A percentile compares a stretch with the other conserved stretches of the same genome.
Evolutionary conservation across 257 asterid genomes (phyloP).

Genomic region (Solanum acaule): DNA sequence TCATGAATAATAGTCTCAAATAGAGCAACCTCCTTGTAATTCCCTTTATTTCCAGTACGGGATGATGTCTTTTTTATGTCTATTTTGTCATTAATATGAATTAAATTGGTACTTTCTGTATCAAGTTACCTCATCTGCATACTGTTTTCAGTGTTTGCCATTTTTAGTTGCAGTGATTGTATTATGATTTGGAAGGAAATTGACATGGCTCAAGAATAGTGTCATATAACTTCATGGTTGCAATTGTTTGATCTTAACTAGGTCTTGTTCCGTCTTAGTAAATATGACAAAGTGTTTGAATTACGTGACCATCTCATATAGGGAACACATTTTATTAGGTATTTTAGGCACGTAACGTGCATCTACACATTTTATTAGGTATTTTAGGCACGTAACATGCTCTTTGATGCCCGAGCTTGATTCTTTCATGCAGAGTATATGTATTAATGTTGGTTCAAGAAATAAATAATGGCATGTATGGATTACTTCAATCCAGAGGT

Average conservation of each 20-base stretch:
- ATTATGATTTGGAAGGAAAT: neutral
- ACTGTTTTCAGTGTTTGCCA: neutral
- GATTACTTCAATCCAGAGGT: neutral
- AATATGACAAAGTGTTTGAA: neutral
- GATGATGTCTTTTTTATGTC: neutral
- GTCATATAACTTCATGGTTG: neutral
- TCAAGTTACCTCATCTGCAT: neutral
- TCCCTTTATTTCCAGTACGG: neutral
- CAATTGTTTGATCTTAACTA: neutral
- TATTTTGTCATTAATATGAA: neutral
- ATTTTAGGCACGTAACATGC: neutral
- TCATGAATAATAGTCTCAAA: constrained; percentile 12
- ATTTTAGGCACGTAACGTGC: neutral
- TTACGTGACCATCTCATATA: neutral
- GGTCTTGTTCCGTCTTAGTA: neutral
- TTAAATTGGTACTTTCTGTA: neutral
- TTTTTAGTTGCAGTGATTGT: neutral
- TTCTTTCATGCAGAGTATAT: neutral
- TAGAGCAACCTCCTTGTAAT: neutral
- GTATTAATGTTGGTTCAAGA: neutral
- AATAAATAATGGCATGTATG: neutral
- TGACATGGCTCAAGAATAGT: neutral
- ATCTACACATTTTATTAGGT: no score
- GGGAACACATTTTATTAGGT: no score
- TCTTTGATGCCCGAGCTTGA: neutral